Percentiles rank a stretch among this genome's conserved stretches.
phyloP scores from a whole-genome alignment of 805 yeast genomes.

The Metschnikowia arizonensis region DNA sequence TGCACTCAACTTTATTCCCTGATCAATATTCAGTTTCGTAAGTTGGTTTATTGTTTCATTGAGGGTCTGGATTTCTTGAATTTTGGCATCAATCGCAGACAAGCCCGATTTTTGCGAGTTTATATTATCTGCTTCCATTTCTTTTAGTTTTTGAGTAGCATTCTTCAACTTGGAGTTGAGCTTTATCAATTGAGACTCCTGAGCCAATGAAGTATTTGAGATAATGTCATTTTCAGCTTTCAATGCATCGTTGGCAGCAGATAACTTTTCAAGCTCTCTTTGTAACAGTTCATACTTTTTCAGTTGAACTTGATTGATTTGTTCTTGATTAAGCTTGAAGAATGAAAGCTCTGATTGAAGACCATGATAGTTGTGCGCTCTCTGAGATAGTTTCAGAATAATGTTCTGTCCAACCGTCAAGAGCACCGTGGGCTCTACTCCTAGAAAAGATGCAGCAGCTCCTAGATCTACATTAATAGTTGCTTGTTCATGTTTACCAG shows the following conservation, averaged over 20 bases:
- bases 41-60: constrained; percentile 28
- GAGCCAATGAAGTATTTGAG: neutral
- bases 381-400: constrained; percentile 21
- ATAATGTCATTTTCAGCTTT: constrained; percentile 17
- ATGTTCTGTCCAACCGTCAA: constrained; percentile 13
- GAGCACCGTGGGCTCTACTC: constrained; percentile 21
- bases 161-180: constrained; percentile 15
- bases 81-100: constrained; percentile 12
- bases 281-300: constrained; percentile 22
- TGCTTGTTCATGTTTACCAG: constrained; percentile 8
- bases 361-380: constrained; percentile 28
- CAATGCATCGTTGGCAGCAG: constrained; percentile 23
- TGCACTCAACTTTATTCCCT: constrained; percentile 32
- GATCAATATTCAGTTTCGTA: constrained; percentile 34
- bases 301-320: constrained; percentile 24
- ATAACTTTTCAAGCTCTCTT: constrained; percentile 18
- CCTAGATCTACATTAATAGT: constrained; percentile 9
- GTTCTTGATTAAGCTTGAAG: constrained; percentile 35
- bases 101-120: constrained; percentile 7
- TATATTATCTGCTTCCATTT: constrained; percentile 16
- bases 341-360: constrained; percentile 30
- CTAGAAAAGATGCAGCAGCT: constrained; percentile 26
- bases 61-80: constrained; percentile 25
- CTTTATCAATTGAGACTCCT: constrained; percentile 7
- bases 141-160: constrained; percentile 16